phyloP scores from a whole-genome alignment of 805 yeast genomes.

The Saccharomycopsis amapae region DNA sequence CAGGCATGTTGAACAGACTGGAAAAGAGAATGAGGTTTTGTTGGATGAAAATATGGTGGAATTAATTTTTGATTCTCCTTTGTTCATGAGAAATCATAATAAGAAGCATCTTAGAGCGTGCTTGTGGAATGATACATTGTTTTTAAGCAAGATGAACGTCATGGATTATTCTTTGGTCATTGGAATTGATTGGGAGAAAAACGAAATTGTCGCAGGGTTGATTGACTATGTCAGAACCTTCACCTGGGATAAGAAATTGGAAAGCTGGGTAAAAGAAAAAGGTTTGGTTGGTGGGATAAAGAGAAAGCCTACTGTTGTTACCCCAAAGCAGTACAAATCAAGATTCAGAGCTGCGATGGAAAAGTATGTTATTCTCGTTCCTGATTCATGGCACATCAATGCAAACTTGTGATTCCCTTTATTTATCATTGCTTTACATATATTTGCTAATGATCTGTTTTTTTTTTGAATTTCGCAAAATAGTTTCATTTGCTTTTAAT shows the following conservation, averaged over 20 bases:
- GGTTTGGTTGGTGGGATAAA: conserved; percentile 83
- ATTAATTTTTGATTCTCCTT: conserved; percentile 91
- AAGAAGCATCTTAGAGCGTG: conserved; percentile 82
- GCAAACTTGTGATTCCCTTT: no score
- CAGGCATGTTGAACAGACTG: conserved; percentile 94
- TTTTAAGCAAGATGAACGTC: conserved; percentile 92
- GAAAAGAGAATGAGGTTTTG: conserved; percentile 87
- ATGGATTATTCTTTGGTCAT: conserved; percentile 97
- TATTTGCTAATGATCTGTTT: no score
- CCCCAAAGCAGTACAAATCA: conserved; percentile 92
- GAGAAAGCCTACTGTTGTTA: conserved; percentile 93
- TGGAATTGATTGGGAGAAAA: conserved; percentile 65
- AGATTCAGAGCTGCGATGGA: conserved; percentile 98
- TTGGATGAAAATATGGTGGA: conserved; percentile 98
- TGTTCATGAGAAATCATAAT: conserved; percentile 88
- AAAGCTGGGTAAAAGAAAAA: conserved; percentile 97
- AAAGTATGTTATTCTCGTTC: conserved; percentile 87
- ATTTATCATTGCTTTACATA: no score
- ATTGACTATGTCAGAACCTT: conserved; percentile 91
- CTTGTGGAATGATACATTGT: conserved; percentile 89
- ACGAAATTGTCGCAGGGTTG: conserved; percentile 81
- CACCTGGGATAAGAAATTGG: conserved; percentile 98
- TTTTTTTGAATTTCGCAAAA: no score
- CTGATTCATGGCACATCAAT: conserved; percentile 28
- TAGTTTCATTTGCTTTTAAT: no score